Conservation (phyloP, 2,329 filamentous ascomycete genomes). For the Exophiala viscosa region DNA sequence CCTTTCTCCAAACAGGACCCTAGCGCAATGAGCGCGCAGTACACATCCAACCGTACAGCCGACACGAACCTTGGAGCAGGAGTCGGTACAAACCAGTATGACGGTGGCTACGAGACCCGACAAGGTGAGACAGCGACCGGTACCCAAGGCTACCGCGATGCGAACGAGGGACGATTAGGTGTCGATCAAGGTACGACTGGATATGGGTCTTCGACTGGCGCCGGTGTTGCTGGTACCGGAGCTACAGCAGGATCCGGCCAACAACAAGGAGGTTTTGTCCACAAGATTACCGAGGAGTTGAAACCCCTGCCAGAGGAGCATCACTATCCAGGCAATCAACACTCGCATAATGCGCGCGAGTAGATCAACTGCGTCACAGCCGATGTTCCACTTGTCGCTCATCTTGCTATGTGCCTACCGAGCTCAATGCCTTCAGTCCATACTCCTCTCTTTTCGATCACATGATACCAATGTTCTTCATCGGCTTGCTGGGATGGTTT, state of each 20-base stretch:
- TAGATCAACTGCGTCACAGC: too few species aligned
- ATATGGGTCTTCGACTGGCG: too few species aligned
- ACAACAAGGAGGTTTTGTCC: constrained; percentile 2
- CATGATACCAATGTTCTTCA: too few species aligned
- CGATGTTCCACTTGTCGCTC: too few species aligned
- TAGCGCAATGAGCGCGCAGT: neutral
- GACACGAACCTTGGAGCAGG: neutral
- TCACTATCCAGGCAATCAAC: neutral
- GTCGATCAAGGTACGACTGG: neutral
- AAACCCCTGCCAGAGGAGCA: constrained; percentile 7
- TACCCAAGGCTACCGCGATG: neutral
- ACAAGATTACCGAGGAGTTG: neutral
- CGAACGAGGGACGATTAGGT: too few species aligned
- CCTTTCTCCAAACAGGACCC: constrained; percentile 20
- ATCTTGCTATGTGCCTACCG: too few species aligned
- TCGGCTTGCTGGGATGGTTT: too few species aligned
- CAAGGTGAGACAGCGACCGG: neutral
- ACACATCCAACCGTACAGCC: neutral
- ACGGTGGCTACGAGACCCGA: neutral
- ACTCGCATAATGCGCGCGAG: neutral
- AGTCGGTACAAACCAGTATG: neutral
- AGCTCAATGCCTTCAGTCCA: too few species aligned
- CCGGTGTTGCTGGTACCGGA: neutral
- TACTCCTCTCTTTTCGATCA: too few species aligned
- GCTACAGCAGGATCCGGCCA: neutral